Conservation (phyloP, 169 alveolate genomes). For the Cryptosporidium parvum region DNA sequence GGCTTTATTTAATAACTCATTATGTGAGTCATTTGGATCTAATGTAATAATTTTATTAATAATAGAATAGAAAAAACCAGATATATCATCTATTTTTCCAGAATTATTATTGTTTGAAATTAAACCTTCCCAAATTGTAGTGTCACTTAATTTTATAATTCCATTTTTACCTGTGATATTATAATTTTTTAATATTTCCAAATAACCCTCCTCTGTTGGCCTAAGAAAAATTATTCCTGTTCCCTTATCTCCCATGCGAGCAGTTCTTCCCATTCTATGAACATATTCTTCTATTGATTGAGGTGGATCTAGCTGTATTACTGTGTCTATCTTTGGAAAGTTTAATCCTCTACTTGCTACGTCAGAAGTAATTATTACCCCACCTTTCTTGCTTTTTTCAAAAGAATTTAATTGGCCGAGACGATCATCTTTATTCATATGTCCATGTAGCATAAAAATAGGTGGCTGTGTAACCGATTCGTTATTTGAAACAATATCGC, state of each 20-base stretch:
- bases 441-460: conserved; percentile 68
- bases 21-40: conserved; percentile 43
- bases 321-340: conserved; percentile 91
- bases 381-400: conserved; percentile 56
- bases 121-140: conserved; percentile 74
- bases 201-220: conserved; percentile 77
- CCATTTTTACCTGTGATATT: conserved; percentile 15
- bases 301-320: conserved; percentile 94
- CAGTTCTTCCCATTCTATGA: conserved; percentile 96
- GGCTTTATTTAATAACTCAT: conserved; percentile 65
- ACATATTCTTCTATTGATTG: conserved; percentile 92
- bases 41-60: conserved; percentile 59
- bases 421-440: conserved; percentile 66
- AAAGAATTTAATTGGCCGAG: conserved; percentile 55
- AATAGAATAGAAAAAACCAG: conserved; percentile 68
- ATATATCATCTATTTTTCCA: conserved; percentile 61
- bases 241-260: conserved; percentile 93
- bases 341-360: conserved; percentile 95
- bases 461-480: conserved; percentile 2
- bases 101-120: conserved; percentile 25
- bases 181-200: conserved; percentile 47
- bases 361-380: conserved; percentile 92
- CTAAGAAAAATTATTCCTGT: conserved; percentile 83
- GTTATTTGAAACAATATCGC: neutral
- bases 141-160: conserved; percentile 35